A percentile compares a stretch with the other conserved stretches of the same genome.
Conservation (phyloP, 768 basidiomycete genomes). For the Aureoboletus auriporus region DNA sequence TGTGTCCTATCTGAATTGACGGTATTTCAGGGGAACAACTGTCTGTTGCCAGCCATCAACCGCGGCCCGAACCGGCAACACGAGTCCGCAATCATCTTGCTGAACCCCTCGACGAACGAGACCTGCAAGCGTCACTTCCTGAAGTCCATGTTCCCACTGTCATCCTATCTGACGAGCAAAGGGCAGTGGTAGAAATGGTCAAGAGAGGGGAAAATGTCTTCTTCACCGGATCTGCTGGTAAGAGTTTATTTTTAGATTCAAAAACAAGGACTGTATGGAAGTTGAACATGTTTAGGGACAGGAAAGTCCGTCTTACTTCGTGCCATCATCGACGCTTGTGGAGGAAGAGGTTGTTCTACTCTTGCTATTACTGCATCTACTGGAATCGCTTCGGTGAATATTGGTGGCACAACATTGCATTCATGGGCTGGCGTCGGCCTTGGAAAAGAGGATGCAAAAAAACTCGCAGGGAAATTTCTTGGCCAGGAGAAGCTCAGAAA, state of each 20-base stretch:
- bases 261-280: background rate
- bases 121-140: background rate
- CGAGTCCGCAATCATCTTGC: background rate
- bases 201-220: conserved; percentile 65
- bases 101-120: background rate
- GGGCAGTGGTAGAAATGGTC: conserved; percentile 46
- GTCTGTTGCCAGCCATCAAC: background rate
- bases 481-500: conserved; percentile 34
- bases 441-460: conserved; percentile 52
- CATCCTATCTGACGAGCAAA: conserved; percentile 51
- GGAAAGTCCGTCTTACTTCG: conserved; percentile 82
- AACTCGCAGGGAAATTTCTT: conserved; percentile 51
- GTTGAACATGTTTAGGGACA: conserved; percentile 44
- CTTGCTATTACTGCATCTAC: conserved; percentile 81
- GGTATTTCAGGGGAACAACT: conserved; percentile 2
- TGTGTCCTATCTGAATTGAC: too few species aligned
- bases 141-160: conserved; percentile 19
- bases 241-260: background rate
- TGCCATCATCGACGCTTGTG: conserved; percentile 58
- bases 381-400: conserved; percentile 78
- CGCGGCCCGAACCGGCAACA: background rate
- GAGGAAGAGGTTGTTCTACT: conserved; percentile 29
- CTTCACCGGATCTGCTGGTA: conserved; percentile 83
- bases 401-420: conserved; percentile 78
- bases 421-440: conserved; percentile 81